Percentiles rank a stretch among this genome's conserved stretches.
Conservation (phyloP, 2,329 filamentous ascomycete species). For the Arachnomyces sp. region DNA sequence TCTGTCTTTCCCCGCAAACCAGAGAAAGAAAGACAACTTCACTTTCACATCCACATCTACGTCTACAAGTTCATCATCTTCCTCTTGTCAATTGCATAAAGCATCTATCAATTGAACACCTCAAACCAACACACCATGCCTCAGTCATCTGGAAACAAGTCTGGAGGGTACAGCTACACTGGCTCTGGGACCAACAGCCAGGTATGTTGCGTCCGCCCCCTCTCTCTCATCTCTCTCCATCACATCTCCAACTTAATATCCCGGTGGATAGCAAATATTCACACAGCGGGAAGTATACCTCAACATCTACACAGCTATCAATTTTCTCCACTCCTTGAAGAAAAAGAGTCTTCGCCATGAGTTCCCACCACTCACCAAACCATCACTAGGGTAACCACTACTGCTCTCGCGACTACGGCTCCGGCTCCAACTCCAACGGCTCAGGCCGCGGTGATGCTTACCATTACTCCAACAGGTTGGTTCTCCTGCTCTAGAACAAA, state of each 20-base stretch:
- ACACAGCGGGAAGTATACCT: too few species aligned
- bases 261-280: background rate
- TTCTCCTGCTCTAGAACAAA: background rate
- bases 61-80: too few species aligned
- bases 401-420: slow-evolving; percentile 56
- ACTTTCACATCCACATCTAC: too few species aligned
- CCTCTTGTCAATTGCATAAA: too few species aligned
- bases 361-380: background rate
- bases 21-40: too few species aligned
- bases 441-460: slow-evolving; percentile 33
- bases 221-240: background rate
- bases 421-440: slow-evolving; percentile 46
- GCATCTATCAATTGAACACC: too few species aligned
- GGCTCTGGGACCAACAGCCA: slow-evolving; percentile 54
- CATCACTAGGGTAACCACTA: slow-evolving; percentile 56
- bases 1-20: too few species aligned
- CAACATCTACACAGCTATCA: too few species aligned
- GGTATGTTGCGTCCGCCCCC: slow-evolving; percentile 43
- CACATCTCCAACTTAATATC: background rate
- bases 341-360: background rate
- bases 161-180: slow-evolving; percentile 30
- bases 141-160: slow-evolving; percentile 4
- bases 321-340: too few species aligned
- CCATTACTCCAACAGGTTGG: slow-evolving; percentile 59
- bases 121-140: background rate